Percentiles rank a stretch among this genome's conserved stretches.
Conservation (phyloP, 1,284 basidiomycete species). For the Volvariella volvacea region DNA sequence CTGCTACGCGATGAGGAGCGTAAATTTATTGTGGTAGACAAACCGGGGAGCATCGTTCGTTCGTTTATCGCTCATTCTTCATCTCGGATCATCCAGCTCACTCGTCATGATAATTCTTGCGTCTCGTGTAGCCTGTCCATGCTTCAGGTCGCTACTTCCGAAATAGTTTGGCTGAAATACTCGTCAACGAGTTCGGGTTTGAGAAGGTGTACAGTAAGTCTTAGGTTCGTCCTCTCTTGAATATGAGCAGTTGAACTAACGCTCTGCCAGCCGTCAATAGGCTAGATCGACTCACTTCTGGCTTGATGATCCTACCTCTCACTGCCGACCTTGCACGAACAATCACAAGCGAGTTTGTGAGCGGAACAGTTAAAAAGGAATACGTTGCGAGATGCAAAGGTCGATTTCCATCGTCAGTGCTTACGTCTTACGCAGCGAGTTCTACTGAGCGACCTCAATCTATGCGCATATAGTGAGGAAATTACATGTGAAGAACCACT, state of each 20-base stretch:
- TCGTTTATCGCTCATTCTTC: slow-evolving; percentile 18
- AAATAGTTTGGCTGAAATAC: slow-evolving; percentile 84
- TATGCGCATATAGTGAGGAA: slow-evolving; percentile 57
- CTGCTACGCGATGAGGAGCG: slow-evolving; percentile 73
- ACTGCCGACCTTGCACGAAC: slow-evolving; percentile 65
- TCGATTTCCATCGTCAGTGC: slow-evolving; percentile 71
- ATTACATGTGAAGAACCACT: slow-evolving; percentile 83
- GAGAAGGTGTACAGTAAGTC: slow-evolving; percentile 78
- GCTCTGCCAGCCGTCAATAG: slow-evolving; percentile 78
- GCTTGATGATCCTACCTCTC: slow-evolving; percentile 92
- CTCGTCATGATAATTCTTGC: slow-evolving; percentile 2
- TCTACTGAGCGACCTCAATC: slow-evolving; percentile 4
- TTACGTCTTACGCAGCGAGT: slow-evolving; percentile 2
- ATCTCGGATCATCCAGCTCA: slow-evolving; percentile 1
- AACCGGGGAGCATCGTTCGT: slow-evolving; percentile 89
- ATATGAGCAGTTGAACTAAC: slow-evolving; percentile 4
- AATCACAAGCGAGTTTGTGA: slow-evolving; percentile 78
- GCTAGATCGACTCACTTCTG: slow-evolving; percentile 91
- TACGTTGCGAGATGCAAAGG: slow-evolving; percentile 86
- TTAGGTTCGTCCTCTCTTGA: no score
- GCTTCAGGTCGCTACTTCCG: slow-evolving; percentile 84
- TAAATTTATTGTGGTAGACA: slow-evolving; percentile 88
- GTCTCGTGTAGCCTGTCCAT: slow-evolving; percentile 70
- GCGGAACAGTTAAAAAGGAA: slow-evolving; percentile 81
- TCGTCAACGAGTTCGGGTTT: slow-evolving; percentile 81